Evolutionary conservation across 2,329 filamentous ascomycete species (phyloP), one percentile per base, ranked within the genome.

Genomic region (Hypomyces perniciosus): DNA sequence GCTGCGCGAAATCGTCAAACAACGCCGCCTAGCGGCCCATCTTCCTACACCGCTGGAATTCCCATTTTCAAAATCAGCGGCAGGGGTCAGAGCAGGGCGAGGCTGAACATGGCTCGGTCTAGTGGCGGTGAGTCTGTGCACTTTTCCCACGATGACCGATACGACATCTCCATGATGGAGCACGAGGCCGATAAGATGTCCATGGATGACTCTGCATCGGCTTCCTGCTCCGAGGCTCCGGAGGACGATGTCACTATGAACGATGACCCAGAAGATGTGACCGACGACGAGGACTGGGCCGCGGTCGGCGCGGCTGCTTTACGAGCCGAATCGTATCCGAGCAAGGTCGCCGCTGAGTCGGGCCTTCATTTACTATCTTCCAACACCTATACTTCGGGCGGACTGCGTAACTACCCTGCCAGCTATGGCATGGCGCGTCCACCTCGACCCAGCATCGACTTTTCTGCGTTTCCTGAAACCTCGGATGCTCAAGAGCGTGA

Each of bases 151-250:
- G 84, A 88, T 59, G 82, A 84, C 58, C 76, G 75, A 58, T 76
- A 76, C 54, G 78, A 81, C 58, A 75, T 81, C 57, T 80, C 77
- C 64, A 85, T 90, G 79, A 76, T 86, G 61, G 88, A 92, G 67
- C 79, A 91, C 61, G 90, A 95, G 68, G 91, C 88, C 34, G 92
- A 97, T 71, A 92, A 91, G 68, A 97, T 97, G 92, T 96, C 91
- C 54, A 79, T 87, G 62, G 85, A 88, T 54, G 80, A 81, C 40
- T 83, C 80, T 12, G 79, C 72, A 50, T 88, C 84, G 47, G 85
- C 81, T 45, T 90, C 88, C 9, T 90, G 87, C 63, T 90, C 86
- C 31, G 86, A 90, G 61, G 86, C 85, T 13, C 80, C 80, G 39
- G 81, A 84, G 49, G 85, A 87, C 53, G 79, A 84, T 54, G 76